Evolutionary conservation across 306 rosid species (phyloP).

Genomic region (Vicia villosa): DNA sequence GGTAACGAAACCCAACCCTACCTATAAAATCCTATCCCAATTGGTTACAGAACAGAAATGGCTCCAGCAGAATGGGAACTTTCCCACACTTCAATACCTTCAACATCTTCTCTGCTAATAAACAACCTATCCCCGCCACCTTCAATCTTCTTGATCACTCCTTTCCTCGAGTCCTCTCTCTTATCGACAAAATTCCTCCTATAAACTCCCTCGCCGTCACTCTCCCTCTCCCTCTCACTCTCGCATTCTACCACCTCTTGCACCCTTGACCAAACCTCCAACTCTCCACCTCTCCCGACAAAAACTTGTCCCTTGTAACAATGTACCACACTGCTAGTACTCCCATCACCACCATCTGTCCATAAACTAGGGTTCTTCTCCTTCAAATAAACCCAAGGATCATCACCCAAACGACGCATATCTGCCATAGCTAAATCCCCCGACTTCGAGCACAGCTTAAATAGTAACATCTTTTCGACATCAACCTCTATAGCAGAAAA

Average conservation of each 20-base stretch:
- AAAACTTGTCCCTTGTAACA: slow-evolving; percentile 75
- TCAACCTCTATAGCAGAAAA: slow-evolving; percentile 73
- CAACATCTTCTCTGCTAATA: slow-evolving; percentile 72
- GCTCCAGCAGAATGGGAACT: slow-evolving; percentile 61
- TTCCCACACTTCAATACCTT: slow-evolving; percentile 96
- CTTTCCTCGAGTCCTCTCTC: slow-evolving; percentile 65
- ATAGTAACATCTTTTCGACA: slow-evolving; percentile 54
- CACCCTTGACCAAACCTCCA: slow-evolving; percentile 85
- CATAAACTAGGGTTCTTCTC: slow-evolving; percentile 76
- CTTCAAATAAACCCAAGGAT: slow-evolving; percentile 86
- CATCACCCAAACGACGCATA: slow-evolving; percentile 65
- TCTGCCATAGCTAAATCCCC: slow-evolving; percentile 94
- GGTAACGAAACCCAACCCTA: neutral
- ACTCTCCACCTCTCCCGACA: slow-evolving; percentile 69
- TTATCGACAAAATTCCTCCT: slow-evolving; percentile 83
- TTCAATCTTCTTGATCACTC: slow-evolving; percentile 71
- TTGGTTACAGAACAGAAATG: slow-evolving; percentile 42
- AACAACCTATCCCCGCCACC: slow-evolving; percentile 89
- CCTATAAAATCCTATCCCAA: neutral
- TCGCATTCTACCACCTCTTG: slow-evolving; percentile 21
- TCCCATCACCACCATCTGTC: slow-evolving; percentile 33
- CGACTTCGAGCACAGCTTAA: slow-evolving; percentile 78
- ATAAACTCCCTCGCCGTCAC: slow-evolving; percentile 51
- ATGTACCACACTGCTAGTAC: slow-evolving; percentile 43
- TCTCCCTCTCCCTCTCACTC: slow-evolving; percentile 34